These are phyloP conservation scores for Naganishia friedmannii DNA, from an alignment of 768 basidiomycete species.

Conservation along the genomic window DNA sequence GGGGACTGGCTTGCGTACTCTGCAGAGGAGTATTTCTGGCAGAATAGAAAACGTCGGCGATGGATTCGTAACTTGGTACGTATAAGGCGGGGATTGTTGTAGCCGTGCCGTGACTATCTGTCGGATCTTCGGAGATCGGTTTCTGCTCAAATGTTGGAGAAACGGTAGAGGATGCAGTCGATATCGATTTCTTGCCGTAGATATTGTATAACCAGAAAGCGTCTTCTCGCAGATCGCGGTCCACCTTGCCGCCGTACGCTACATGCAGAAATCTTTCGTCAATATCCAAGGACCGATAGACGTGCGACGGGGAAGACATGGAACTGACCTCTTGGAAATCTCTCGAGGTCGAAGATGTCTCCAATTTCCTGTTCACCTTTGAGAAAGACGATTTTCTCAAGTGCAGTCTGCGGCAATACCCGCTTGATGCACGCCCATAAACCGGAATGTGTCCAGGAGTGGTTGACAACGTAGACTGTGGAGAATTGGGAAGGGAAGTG, in stretches of 20 bases:
- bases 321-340: slow-evolving; percentile 39
- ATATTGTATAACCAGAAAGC: slow-evolving; percentile 3
- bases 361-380: slow-evolving; percentile 32
- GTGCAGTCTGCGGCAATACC: slow-evolving; percentile 44
- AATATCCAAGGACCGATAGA: neutral
- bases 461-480: slow-evolving; percentile 46
- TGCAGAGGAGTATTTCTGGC: slow-evolving; percentile 38
- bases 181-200: neutral
- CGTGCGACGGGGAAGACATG: no score
- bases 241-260: slow-evolving; percentile 8
- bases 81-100: neutral
- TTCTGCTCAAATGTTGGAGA: slow-evolving; percentile 7
- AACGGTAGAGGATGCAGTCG: slow-evolving; percentile 19
- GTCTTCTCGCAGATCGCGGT: slow-evolving; percentile 30
- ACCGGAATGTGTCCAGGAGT: slow-evolving; percentile 46
- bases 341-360: slow-evolving; percentile 41
- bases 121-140: neutral
- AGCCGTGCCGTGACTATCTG: slow-evolving; percentile 29
- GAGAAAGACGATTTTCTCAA: slow-evolving; percentile 48
- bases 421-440: slow-evolving; percentile 50
- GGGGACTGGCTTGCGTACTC: slow-evolving; percentile 7
- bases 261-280: neutral
- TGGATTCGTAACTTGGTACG: slow-evolving; percentile 34
- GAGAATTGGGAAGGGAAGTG: slow-evolving; percentile 49
- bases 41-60: slow-evolving; percentile 45